phyloP scores from a whole-genome alignment of 352 stramenopile species.

The Blastocystis sp. region DNA sequence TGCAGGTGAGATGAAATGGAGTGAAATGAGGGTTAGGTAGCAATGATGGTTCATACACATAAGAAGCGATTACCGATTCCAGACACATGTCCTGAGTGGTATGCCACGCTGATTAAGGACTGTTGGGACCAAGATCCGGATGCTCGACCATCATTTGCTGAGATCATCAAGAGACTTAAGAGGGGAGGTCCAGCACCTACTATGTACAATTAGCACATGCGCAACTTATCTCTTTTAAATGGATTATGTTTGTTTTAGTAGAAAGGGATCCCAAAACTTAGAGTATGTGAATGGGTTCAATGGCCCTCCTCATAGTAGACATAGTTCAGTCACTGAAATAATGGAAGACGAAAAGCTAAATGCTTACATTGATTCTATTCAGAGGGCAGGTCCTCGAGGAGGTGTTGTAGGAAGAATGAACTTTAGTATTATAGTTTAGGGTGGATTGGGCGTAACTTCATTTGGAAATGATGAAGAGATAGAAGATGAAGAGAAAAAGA shows the following conservation, averaged over 20 bases:
- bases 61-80: slow-evolving; percentile 68
- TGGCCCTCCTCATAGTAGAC: too few species aligned
- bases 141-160: slow-evolving; percentile 78
- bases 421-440: background rate
- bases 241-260: slow-evolving; percentile 23
- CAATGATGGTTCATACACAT: slow-evolving; percentile 67
- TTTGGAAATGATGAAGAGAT: slow-evolving; percentile 43
- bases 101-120: slow-evolving; percentile 70
- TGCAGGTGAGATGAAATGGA: slow-evolving; percentile 55
- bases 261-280: slow-evolving; percentile 13
- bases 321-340: too few species aligned
- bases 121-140: slow-evolving; percentile 79
- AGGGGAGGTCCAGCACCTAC: slow-evolving; percentile 61
- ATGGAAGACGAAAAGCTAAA: slow-evolving; percentile 62
- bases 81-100: slow-evolving; percentile 64
- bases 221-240: background rate
- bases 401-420: background rate
- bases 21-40: slow-evolving; percentile 32
- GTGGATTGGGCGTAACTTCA: slow-evolving; percentile 7
- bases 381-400: slow-evolving; percentile 13
- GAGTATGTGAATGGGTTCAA: too few species aligned
- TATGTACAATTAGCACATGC: slow-evolving; percentile 18
- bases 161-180: slow-evolving; percentile 76
- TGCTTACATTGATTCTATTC: slow-evolving; percentile 60
- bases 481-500: slow-evolving; percentile 65